Evolutionary conservation across 805 yeast species (phyloP).

Genomic region (Barnettozyma californica): DNA sequence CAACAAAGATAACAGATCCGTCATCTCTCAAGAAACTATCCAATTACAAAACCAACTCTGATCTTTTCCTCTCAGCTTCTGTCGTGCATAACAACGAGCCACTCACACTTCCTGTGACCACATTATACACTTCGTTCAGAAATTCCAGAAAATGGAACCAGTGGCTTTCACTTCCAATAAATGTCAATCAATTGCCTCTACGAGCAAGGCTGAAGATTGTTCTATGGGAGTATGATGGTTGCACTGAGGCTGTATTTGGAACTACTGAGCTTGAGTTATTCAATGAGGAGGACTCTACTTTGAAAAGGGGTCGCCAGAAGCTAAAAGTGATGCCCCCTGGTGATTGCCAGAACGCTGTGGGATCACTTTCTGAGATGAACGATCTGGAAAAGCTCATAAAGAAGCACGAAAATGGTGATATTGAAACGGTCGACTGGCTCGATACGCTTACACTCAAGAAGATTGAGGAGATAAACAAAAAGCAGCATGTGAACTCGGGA

Average conservation of each 20-base stretch:
- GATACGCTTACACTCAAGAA: conserved; percentile 58
- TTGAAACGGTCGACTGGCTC: conserved; percentile 62
- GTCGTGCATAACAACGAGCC: conserved; percentile 41
- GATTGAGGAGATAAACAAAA: conserved; percentile 29
- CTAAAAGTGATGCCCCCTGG: conserved; percentile 39
- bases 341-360: conserved; percentile 21
- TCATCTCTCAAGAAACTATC: conserved; percentile 36
- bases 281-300: conserved; percentile 49
- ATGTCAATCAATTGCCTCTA: conserved; percentile 63
- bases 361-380: conserved; percentile 34
- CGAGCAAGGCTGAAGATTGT: conserved; percentile 55
- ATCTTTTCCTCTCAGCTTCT: conserved; percentile 40
- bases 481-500: conserved; percentile 26
- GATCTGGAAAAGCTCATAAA: conserved; percentile 50
- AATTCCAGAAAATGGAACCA: conserved; percentile 56
- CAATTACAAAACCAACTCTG: conserved; percentile 31
- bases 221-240: conserved; percentile 64
- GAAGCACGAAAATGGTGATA: conserved; percentile 63
- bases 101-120: conserved; percentile 42
- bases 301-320: conserved; percentile 70
- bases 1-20: conserved; percentile 45
- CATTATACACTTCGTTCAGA: conserved; percentile 44
- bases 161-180: conserved; percentile 69
- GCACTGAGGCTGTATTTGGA: conserved; percentile 51
- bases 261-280: conserved; percentile 56